Conservation (phyloP, 495 filamentous ascomycete genomes). For the Glonium stellatum region DNA sequence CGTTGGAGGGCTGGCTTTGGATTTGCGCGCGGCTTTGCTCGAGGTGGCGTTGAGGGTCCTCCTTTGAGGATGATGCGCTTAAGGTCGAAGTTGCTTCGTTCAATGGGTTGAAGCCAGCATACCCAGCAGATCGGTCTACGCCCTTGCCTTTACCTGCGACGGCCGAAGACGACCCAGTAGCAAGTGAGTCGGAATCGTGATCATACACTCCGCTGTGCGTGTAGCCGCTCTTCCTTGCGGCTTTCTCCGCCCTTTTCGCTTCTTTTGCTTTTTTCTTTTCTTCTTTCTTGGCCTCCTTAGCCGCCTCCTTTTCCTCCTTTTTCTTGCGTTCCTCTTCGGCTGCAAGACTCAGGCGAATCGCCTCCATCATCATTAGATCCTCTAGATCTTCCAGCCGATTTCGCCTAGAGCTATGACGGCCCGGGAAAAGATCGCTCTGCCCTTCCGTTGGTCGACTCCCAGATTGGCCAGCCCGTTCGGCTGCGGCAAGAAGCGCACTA, state of each 20-base stretch:
- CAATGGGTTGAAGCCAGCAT: constrained; percentile 29
- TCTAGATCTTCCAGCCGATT: constrained; percentile 79
- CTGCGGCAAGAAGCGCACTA: constrained; percentile 23
- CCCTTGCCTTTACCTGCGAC: constrained; percentile 69
- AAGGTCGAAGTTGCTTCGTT: constrained; percentile 33
- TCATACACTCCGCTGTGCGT: constrained; percentile 6
- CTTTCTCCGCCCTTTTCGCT: constrained; percentile 57
- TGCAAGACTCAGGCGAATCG: constrained; percentile 78
- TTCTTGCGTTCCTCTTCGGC: constrained; percentile 83
- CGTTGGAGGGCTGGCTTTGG: constrained; percentile 25
- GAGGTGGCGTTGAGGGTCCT: constrained; percentile 32
- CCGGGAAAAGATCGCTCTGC: constrained; percentile 41
- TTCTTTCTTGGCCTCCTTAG: constrained; percentile 72
- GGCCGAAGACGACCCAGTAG: constrained; percentile 9
- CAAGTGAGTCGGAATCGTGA: constrained; percentile 4
- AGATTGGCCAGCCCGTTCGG: constrained; percentile 13
- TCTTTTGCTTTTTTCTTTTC: constrained; percentile 75
- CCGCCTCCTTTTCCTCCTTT: constrained; percentile 71
- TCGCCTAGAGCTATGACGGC: constrained; percentile 54
- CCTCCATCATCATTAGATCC: constrained; percentile 98
- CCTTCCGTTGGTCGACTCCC: constrained; percentile 33
- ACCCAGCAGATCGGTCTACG: constrained; percentile 52
- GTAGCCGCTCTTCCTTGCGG: constrained; percentile 58
- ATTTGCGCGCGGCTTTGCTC: constrained; percentile 32
- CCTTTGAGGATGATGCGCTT: constrained; percentile 25